A percentile compares a stretch with the other conserved stretches of the same genome.
Conservation (phyloP, 1,139 yeast species). For the Magnusiomyces sp. region DNA sequence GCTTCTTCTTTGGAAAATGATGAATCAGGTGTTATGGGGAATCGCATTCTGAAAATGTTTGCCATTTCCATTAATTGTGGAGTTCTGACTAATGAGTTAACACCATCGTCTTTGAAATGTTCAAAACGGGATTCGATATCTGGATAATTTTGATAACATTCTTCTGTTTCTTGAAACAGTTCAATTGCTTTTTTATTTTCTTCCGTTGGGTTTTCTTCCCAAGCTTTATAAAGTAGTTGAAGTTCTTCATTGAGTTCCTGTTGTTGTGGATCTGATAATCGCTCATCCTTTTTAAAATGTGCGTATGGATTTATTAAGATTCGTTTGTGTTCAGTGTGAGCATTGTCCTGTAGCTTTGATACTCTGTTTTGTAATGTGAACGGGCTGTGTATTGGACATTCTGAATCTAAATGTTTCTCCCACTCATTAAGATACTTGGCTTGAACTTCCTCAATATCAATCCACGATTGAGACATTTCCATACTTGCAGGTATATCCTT, state of each 20-base stretch:
- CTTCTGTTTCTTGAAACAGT: neutral
- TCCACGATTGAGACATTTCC: conserved; percentile 45
- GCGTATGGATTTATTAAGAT: no score
- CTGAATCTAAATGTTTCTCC: conserved; percentile 2
- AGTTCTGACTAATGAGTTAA: neutral
- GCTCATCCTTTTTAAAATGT: no score
- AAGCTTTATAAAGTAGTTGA: no score
- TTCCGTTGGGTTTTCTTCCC: no score
- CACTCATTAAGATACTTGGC: conserved; percentile 18
- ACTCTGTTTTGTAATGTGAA: no score
- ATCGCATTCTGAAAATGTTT: neutral
- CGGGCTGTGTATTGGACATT: neutral
- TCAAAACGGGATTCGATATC: neutral
- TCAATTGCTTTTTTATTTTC: no score
- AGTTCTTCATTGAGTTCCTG: no score
- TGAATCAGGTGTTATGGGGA: no score
- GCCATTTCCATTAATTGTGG: neutral
- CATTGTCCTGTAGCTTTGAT: no score
- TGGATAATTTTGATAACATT: neutral
- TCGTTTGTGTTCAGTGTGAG: no score
- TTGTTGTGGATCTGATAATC: no score
- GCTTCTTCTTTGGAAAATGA: neutral
- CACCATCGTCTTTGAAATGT: neutral
- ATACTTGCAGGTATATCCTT: conserved; percentile 44
- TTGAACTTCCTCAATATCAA: conserved; percentile 43